phyloP scores from a whole-genome alignment of 306 rosid genomes.

The Dicorynia guianensis region DNA sequence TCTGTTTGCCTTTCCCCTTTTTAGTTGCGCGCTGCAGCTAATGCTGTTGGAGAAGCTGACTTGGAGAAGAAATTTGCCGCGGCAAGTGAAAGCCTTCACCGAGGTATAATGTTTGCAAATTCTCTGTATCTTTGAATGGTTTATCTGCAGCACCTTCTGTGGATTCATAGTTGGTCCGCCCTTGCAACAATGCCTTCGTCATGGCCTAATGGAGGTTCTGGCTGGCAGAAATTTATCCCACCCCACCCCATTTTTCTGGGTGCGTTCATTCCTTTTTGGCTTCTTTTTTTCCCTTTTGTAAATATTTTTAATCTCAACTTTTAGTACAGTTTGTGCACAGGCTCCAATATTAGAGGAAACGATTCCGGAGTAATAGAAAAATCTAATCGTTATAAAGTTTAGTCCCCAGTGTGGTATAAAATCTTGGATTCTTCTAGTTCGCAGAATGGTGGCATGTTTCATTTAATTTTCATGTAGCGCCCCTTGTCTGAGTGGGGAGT shows the following conservation, averaged over 20 bases:
- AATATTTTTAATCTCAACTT: neutral
- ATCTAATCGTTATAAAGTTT: neutral
- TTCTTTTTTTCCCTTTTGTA: slow-evolving; percentile 36
- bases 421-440: slow-evolving; percentile 19
- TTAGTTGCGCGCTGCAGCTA: slow-evolving; percentile 86
- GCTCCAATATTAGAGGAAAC: slow-evolving; percentile 15
- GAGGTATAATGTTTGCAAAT: slow-evolving; percentile 98
- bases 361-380: slow-evolving; percentile 23
- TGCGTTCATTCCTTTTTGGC: slow-evolving; percentile 31
- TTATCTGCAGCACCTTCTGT: slow-evolving; percentile 42
- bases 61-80: slow-evolving; percentile 86
- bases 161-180: neutral
- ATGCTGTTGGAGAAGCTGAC: slow-evolving; percentile 88
- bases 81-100: slow-evolving; percentile 90
- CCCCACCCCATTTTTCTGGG: slow-evolving; percentile 22
- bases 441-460: slow-evolving; percentile 2
- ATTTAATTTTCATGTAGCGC: slow-evolving; percentile 20
- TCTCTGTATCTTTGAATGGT: slow-evolving; percentile 79
- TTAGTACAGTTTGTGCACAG: slow-evolving; percentile 24
- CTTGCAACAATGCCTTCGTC: neutral
- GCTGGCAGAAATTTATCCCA: slow-evolving; percentile 19
- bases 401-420: neutral
- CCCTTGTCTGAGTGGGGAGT: slow-evolving; percentile 33
- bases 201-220: slow-evolving; percentile 11
- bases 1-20: slow-evolving; percentile 29